Evolutionary conservation across 1,284 basidiomycete species (phyloP).

Genomic region (Puccinia sorghi): DNA sequence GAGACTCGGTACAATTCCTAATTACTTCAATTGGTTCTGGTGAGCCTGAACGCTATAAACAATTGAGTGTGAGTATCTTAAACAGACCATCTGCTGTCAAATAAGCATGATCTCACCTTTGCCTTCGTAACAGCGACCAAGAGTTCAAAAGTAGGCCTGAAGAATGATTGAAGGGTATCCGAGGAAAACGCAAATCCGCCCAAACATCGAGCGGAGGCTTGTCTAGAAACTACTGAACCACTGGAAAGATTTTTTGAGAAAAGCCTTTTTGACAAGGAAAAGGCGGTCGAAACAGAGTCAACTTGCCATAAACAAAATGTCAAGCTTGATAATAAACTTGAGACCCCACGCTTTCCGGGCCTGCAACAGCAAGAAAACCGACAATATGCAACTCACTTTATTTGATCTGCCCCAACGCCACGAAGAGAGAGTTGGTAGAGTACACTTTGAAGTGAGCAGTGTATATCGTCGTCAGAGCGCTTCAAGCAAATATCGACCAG

Average conservation of each 20-base stretch:
- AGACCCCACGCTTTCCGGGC: background rate
- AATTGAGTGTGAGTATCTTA: constrained; percentile 25
- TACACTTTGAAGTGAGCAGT: constrained; percentile 19
- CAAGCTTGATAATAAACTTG: background rate
- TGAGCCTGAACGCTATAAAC: constrained; percentile 46
- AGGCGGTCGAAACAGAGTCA: background rate
- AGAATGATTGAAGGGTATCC: background rate
- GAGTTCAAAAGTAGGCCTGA: constrained; percentile 15
- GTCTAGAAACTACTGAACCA: constrained; percentile 29
- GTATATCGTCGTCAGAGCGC: constrained; percentile 38
- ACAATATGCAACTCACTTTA: constrained; percentile 20
- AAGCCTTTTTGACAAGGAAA: background rate
- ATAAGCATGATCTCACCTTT: constrained; percentile 8
- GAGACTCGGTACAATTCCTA: constrained; percentile 54
- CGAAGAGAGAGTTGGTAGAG: constrained; percentile 20
- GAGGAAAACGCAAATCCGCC: constrained; percentile 32
- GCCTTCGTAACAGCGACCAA: constrained; percentile 15
- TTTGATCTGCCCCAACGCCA: constrained; percentile 18
- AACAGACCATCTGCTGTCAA: background rate
- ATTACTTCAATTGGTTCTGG: constrained; percentile 53
- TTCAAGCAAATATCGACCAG: constrained; percentile 31
- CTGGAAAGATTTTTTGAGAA: constrained; percentile 15
- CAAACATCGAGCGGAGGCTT: constrained; percentile 37
- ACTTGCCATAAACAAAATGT: too few relatives aligned
- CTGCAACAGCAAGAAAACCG: background rate